These are phyloP conservation scores for Globisporangium abappressorium DNA, from an alignment of 352 stramenopile genomes.

Conservation along the genomic window DNA sequence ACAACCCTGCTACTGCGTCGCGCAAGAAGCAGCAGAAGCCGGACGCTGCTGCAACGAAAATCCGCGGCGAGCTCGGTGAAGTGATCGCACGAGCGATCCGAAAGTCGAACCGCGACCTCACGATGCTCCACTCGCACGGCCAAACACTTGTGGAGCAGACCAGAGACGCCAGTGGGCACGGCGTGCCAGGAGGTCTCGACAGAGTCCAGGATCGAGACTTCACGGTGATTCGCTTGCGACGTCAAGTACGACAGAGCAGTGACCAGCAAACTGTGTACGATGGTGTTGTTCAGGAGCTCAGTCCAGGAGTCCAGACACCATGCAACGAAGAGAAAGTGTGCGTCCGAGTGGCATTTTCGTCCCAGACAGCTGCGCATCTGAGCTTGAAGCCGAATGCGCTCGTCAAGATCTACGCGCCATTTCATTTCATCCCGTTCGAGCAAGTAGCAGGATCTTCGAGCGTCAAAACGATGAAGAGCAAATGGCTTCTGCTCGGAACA, in stretches of 20 bases:
- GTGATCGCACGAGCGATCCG: constrained; percentile 50
- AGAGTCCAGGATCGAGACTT: constrained; percentile 42
- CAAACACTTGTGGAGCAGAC: constrained; percentile 46
- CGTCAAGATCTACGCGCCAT: constrained; percentile 55
- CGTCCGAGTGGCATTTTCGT: constrained; percentile 37
- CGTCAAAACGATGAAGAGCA: constrained; percentile 1
- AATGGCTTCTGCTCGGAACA: constrained; percentile 49
- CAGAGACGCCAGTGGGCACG: constrained; percentile 16
- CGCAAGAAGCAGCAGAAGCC: constrained; percentile 18
- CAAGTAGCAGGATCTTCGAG: constrained; percentile 21
- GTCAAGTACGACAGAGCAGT: background rate
- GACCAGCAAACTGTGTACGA: constrained; percentile 29
- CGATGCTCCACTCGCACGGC: constrained; percentile 45
- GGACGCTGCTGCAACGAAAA: constrained; percentile 34
- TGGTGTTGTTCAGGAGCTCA: constrained; percentile 28
- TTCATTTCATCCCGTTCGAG: constrained; percentile 44
- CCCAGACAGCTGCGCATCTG: constrained; percentile 25
- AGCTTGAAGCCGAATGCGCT: constrained; percentile 26
- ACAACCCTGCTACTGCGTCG: background rate
- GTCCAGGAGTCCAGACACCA: constrained; percentile 14
- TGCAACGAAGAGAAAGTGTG: constrained; percentile 10
- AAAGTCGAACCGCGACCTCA: constrained; percentile 56
- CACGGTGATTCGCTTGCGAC: constrained; percentile 31
- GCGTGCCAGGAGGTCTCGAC: constrained; percentile 25
- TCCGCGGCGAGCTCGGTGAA: constrained; percentile 56